Base-by-base conservation (phyloP, 805 yeast genomes). In the Candida boidinii region DNA sequence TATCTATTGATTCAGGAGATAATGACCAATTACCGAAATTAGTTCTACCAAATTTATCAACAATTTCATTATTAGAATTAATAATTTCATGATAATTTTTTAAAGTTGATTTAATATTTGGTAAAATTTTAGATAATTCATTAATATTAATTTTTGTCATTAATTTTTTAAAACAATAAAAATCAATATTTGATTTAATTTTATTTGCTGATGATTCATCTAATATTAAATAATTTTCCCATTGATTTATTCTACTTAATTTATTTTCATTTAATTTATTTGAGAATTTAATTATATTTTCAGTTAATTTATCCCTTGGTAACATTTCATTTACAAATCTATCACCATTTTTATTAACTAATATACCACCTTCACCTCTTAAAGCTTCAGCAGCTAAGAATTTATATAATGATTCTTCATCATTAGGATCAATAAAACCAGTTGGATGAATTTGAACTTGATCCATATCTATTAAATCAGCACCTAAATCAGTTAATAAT, bases 391-490 rank as follows among this genome's bases (percentile, higher is more conserved):
- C 82, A 7, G 81, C 82, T 27, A 76, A 56, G 46, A 73, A 73
- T 37, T 76, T 60, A 13, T 45, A 39, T 26, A 62, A 56, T 5
- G 40, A 20, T 5, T 22, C 26, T 4, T 56, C 60, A 25, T 73
- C 79, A 21, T 45, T 54, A 24, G 71, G 74, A 21, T 33, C 32
- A 34, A 76, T 68, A 40, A 76, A 64, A 1, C 82, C 83, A 4
- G 82, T 76, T 7, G 83, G 83, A 43, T 76, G 82, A 17, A 76
- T 78, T 49, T 76, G 83, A 28, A 76, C 74, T 46, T 75, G 71
- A 35, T 76, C 80, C 63, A 76, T 56, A 48, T 76, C 82, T 35
- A 76, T 63, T n/a, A 73, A 70, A 23, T 62, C 53, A 9, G 76
- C 82, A 7, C 72, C 64, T 35, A 68, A 58, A 29, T 60, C 60